Conservation (phyloP, 768 basidiomycete species). For the Hygrocybe punicea region DNA sequence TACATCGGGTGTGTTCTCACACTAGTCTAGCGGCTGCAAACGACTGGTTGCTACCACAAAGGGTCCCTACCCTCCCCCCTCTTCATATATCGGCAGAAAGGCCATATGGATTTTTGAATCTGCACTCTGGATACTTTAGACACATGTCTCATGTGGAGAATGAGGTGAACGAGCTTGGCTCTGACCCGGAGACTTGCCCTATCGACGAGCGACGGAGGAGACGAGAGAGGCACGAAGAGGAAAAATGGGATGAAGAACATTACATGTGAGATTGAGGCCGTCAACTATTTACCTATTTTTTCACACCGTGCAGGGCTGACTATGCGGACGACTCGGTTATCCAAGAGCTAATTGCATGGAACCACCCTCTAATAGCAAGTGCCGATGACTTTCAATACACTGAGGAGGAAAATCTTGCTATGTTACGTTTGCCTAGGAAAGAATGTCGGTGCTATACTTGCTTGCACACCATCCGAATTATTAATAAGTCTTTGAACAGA, state of each 20-base stretch:
- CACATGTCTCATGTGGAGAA: slow-evolving; percentile 74
- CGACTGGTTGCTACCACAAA: slow-evolving; percentile 76
- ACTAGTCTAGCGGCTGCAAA: slow-evolving; percentile 59
- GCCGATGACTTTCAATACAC: slow-evolving; percentile 50
- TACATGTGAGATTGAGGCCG: slow-evolving; percentile 59
- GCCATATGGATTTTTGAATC: slow-evolving; percentile 74
- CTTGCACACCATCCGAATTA: neutral
- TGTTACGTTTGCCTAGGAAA: slow-evolving; percentile 57
- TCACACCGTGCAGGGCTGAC: slow-evolving; percentile 60
- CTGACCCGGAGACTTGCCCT: slow-evolving; percentile 57
- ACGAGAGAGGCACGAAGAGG: slow-evolving; percentile 61
- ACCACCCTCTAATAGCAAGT: slow-evolving; percentile 47
- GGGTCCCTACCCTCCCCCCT: slow-evolving; percentile 42
- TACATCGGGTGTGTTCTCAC: neutral
- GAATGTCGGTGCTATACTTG: slow-evolving; percentile 42
- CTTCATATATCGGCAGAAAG: slow-evolving; percentile 43
- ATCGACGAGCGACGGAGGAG: slow-evolving; percentile 48
- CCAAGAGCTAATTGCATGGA: slow-evolving; percentile 64
- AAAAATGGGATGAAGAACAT: slow-evolving; percentile 80
- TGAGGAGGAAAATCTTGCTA: slow-evolving; percentile 65
- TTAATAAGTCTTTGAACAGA: slow-evolving; percentile 41
- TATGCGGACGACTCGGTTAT: slow-evolving; percentile 75
- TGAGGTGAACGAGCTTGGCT: slow-evolving; percentile 76
- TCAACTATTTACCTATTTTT: neutral
- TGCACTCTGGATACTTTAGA: slow-evolving; percentile 70